These are phyloP conservation scores for Coccomyxa sp. DNA, from an alignment of 139 green algal species.

Conservation along the genomic window DNA sequence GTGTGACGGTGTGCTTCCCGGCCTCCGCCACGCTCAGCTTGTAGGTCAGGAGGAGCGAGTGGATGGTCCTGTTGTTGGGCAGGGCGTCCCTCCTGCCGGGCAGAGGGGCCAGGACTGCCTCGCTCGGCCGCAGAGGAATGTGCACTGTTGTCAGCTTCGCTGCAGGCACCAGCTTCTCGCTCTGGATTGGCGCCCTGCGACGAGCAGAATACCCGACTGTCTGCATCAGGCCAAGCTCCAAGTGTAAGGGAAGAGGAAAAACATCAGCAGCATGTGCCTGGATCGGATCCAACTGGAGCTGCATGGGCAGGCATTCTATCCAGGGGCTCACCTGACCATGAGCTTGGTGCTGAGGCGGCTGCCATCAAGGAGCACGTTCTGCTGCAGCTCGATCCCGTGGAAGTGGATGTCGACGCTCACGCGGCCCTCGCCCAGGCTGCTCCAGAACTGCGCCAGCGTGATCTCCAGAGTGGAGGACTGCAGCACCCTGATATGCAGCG, in stretches of 20 bases:
- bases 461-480: constrained; percentile 70
- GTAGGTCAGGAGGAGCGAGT: constrained; percentile 80
- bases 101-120: constrained; percentile 42
- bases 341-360: constrained; percentile 10
- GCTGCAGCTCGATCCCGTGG: constrained; percentile 52
- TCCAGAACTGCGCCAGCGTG: constrained; percentile 83
- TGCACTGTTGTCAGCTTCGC: constrained; percentile 53
- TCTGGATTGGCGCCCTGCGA: constrained; percentile 42
- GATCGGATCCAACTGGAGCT: neutral
- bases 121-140: constrained; percentile 48
- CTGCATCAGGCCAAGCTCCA: neutral
- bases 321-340: constrained; percentile 3
- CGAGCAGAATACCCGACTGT: neutral
- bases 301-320: neutral
- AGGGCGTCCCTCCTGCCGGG: constrained; percentile 49
- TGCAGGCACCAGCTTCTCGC: constrained; percentile 54
- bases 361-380: constrained; percentile 21
- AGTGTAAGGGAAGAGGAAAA: too few species aligned
- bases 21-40: constrained; percentile 68
- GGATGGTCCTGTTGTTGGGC: constrained; percentile 51
- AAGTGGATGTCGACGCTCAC: constrained; percentile 68
- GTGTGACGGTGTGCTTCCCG: constrained; percentile 58
- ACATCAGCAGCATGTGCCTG: neutral
- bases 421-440: constrained; percentile 25
- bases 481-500: constrained; percentile 37